Evolutionary conservation across 768 basidiomycete genomes (phyloP), one percentile per base, ranked within the genome.

Genomic region (Chalciporus pseudorubinellus): DNA sequence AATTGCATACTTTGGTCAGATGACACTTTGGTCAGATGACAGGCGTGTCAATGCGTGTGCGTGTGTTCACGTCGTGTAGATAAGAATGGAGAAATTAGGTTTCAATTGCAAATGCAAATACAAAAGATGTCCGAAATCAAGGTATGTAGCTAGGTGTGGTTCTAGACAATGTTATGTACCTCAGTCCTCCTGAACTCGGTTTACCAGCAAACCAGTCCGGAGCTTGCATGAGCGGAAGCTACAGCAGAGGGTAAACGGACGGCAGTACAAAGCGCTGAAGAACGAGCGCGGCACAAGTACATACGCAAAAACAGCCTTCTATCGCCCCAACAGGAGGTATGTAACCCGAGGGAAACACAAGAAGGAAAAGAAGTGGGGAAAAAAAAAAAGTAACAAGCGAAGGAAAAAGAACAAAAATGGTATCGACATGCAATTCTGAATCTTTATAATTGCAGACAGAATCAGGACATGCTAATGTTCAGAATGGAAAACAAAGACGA

Each of bases 401-500:
- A 26, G 26, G 11, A 12, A n/a, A 33, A 19, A 46, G 9, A 41
- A 39, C 11, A 45, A 42, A 19, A 34, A 55, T 39, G 61, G 56
- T 62, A 60, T 65, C 41, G 20, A 52, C 44, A 48, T 44, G 36
- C 16, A 26, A 40, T 54, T 46, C 46, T 33, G 48, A 44, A 56
- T 45, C 44, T 26, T 51, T 31, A 53, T 40, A 29, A 50, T 44
- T 21, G 18, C 26, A 49, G 20, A 39, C 16, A 24, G 39, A 44
- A 48, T 29, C 16, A 41, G n/a, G 21, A 39, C 22, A 39, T 53
- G 47, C 14, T 39, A 16, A 36, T 2, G 18, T 20, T 22, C 22
- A 20, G 8, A 14, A 41, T 2, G n/a, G n/a, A 14, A n/a, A 44
- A 46, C n/a, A 47, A 12, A 14, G 31, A 16, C 11, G 19, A 52